Conservation (phyloP, 352 stramenopile species). For the Blastocystis hominis region DNA sequence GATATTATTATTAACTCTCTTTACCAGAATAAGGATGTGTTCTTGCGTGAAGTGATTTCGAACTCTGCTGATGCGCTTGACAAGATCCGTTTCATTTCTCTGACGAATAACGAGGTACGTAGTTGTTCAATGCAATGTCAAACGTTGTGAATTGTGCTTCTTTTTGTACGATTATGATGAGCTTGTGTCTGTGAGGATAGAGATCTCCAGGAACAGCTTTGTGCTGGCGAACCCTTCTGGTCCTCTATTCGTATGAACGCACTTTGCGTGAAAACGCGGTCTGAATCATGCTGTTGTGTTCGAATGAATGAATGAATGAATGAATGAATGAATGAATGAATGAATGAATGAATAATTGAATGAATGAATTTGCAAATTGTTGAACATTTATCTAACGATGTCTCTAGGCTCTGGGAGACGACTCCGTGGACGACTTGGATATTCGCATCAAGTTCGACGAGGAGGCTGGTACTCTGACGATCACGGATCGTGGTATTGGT, state of each 20-base stretch:
- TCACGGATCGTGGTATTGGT: conserved; percentile 92
- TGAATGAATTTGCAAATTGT: no score
- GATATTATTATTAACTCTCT: conserved; percentile 99
- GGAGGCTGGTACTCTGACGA: conserved; percentile 87
- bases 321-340: background rate
- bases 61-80: conserved; percentile 95
- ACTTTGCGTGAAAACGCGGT: background rate
- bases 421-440: conserved; percentile 74
- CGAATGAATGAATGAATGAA: background rate
- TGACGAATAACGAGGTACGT: conserved; percentile 72
- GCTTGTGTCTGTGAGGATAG: background rate
- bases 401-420: conserved; percentile 44
- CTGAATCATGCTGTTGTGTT: background rate
- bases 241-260: background rate
- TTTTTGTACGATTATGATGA: no score
- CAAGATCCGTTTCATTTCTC: conserved; percentile 92
- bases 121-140: background rate
- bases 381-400: no score
- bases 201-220: conserved; percentile 55
- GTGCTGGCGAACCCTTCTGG: conserved; percentile 64
- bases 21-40: conserved; percentile 92
- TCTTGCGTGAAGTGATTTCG: conserved; percentile 95
- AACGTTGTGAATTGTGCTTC: background rate
- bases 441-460: conserved; percentile 90
- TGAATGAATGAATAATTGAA: no score